phyloP scores from a whole-genome alignment of 805 yeast species.

The Kuraishia ogatae region DNA sequence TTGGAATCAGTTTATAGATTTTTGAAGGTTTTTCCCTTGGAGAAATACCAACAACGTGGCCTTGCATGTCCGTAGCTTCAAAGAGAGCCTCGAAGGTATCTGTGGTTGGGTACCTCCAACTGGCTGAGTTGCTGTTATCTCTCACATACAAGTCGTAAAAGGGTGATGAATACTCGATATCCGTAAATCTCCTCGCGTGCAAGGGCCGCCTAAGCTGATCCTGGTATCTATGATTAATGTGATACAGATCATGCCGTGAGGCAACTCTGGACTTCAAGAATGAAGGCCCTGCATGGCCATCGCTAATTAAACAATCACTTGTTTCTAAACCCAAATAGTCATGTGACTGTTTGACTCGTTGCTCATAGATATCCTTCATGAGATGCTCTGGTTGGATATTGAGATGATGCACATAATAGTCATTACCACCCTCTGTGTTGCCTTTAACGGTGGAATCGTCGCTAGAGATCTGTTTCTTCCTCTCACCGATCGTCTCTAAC shows the following conservation, averaged over 20 bases:
- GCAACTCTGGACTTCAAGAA: not conserved
- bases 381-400: constrained; percentile 1
- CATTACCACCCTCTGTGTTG: not conserved
- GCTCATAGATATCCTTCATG: constrained; percentile 16
- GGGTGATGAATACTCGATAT: constrained; percentile 2
- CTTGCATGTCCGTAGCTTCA: constrained; percentile 6
- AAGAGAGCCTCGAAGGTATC: constrained; percentile 19
- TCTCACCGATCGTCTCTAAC: not conserved
- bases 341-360: constrained; percentile 6
- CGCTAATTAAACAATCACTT: not conserved
- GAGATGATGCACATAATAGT: not conserved
- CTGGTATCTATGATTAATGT: constrained; percentile 1
- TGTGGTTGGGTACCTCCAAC: constrained; percentile 13
- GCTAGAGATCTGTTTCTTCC: not conserved
- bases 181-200: not conserved
- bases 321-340: not conserved
- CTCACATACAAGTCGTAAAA: constrained; percentile 3
- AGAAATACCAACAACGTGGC: not conserved
- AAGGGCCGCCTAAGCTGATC: constrained; percentile 3
- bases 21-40: not conserved
- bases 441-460: no score
- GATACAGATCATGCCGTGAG: constrained; percentile 3
- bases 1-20: not conserved
- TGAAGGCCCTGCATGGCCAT: not conserved
- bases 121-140: not conserved